phyloP scores from a whole-genome alignment of 1,284 basidiomycete genomes.

The Anthracocystis walkeri region DNA sequence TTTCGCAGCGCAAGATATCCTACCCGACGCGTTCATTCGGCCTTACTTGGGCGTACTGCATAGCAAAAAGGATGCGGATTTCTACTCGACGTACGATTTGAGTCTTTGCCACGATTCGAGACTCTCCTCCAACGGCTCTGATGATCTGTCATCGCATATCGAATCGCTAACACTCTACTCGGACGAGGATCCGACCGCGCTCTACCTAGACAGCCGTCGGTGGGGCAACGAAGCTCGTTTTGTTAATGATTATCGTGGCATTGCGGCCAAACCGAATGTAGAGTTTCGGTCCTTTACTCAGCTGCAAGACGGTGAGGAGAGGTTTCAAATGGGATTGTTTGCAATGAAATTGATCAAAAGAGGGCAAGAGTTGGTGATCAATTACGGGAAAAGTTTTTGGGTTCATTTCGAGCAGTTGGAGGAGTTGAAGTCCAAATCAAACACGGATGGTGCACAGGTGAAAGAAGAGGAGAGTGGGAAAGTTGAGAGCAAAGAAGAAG shows the following conservation, averaged over 20 bases:
- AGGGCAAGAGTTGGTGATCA: conserved; percentile 86
- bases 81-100: conserved; percentile 83
- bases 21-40: conserved; percentile 77
- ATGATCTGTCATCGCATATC: not conserved
- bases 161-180: not conserved
- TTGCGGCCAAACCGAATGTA: conserved; percentile 51
- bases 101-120: conserved; percentile 30
- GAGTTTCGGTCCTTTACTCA: conserved; percentile 55
- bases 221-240: conserved; percentile 80
- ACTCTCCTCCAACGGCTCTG: not conserved
- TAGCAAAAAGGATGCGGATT: conserved; percentile 75
- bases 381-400: conserved; percentile 96
- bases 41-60: conserved; percentile 89
- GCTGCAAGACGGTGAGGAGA: not conserved
- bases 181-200: conserved; percentile 14
- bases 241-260: conserved; percentile 63
- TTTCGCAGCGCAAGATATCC: conserved; percentile 80
- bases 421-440: not conserved
- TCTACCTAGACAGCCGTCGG: conserved; percentile 40
- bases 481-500: not conserved
- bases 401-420: conserved; percentile 29
- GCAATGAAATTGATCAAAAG: conserved; percentile 76
- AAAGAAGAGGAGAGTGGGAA: not conserved
- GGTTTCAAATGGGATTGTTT: conserved; percentile 49
- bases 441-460: no score